phyloP scores from a whole-genome alignment of 768 basidiomycete genomes.

The Tricholoma terreum region DNA sequence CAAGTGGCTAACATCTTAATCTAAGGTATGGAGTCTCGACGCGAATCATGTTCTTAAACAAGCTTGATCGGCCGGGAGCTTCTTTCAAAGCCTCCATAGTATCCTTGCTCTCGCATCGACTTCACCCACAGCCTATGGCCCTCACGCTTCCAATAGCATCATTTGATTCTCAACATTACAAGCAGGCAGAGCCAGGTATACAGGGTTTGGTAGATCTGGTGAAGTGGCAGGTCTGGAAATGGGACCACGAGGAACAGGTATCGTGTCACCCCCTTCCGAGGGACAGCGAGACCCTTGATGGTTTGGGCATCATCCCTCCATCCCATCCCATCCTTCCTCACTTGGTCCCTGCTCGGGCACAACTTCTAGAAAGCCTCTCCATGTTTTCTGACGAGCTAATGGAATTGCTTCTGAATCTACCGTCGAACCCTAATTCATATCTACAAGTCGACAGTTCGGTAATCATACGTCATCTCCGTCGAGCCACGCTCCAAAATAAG shows the following conservation, averaged over 20 bases:
- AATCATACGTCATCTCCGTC: constrained; percentile 64
- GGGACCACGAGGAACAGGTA: constrained; percentile 49
- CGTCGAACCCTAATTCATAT: constrained; percentile 61
- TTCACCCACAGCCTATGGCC: constrained; percentile 71
- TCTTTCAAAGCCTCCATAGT: constrained; percentile 68
- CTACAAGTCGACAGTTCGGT: constrained; percentile 49
- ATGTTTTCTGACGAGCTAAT: constrained; percentile 83
- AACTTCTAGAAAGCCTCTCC: constrained; percentile 73
- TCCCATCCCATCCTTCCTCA: constrained; percentile 69
- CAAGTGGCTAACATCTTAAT: constrained; percentile 1
- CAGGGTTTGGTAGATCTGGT: constrained; percentile 81
- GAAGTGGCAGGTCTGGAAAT: constrained; percentile 82
- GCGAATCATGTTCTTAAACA: constrained; percentile 81
- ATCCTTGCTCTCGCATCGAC: constrained; percentile 71
- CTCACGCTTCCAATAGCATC: constrained; percentile 78
- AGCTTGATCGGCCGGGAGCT: constrained; percentile 83
- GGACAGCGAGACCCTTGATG: constrained; percentile 40
- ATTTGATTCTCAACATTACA: constrained; percentile 63
- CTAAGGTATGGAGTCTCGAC: constrained; percentile 76
- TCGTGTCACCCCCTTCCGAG: constrained; percentile 50
- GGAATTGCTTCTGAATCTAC: constrained; percentile 58
- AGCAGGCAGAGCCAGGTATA: constrained; percentile 77
- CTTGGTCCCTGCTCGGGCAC: constrained; percentile 61
- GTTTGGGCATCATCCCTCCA: constrained; percentile 43
- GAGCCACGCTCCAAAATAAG: constrained; percentile 59